Percentiles rank a stretch among this genome's conserved stretches.
phyloP scores from a whole-genome alignment of 108 stramenopile species.

The Schizochytrium sp. region DNA sequence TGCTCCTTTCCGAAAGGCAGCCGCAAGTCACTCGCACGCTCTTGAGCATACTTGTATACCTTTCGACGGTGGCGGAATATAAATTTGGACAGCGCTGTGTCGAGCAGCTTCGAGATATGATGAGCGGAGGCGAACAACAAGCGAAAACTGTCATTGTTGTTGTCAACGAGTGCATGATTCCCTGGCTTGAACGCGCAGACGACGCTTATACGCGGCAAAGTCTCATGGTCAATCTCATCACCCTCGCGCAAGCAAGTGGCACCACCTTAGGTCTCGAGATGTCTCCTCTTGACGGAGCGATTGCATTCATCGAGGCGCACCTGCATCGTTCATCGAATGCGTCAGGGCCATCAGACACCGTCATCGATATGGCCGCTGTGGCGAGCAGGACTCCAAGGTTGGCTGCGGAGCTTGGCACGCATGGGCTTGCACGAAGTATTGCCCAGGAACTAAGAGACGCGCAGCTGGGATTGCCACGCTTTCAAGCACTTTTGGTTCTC shows the following conservation, averaged over 20 bases:
- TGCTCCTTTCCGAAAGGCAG: neutral
- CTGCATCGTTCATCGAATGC: neutral
- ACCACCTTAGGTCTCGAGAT: neutral
- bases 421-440: neutral
- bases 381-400: neutral
- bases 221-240: neutral
- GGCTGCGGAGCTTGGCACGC: neutral
- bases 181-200: neutral
- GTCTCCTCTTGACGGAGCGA: neutral
- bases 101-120: neutral
- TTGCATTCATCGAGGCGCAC: neutral
- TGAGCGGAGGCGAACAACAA: neutral
- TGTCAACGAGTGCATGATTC: neutral
- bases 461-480: neutral
- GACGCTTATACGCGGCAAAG: neutral
- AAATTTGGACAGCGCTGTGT: neutral
- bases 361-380: slow-evolving; percentile 2
- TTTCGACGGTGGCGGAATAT: neutral
- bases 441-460: neutral
- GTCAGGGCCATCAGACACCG: neutral
- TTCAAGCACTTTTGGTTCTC: neutral
- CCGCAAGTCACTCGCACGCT: neutral
- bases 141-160: neutral
- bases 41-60: neutral
- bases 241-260: neutral